Evolutionary conservation across 2,329 filamentous ascomycete genomes (phyloP).

Genomic region (Sclerotinia glacialis): DNA sequence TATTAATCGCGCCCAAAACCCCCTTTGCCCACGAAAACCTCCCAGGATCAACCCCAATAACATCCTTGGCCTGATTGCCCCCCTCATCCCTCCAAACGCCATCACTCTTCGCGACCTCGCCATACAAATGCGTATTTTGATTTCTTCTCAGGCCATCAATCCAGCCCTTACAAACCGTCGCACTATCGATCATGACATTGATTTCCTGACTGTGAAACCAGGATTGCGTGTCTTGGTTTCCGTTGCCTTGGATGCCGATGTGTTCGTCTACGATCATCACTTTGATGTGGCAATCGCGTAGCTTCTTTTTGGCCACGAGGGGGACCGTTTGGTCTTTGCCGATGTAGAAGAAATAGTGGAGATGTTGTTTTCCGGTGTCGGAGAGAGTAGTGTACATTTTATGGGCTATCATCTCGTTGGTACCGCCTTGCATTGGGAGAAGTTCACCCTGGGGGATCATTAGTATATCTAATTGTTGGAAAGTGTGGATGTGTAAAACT

Average conservation of each 20-base stretch:
- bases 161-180: constrained; percentile 60
- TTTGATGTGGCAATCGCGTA: constrained; percentile 72
- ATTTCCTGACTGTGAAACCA: constrained; percentile 78
- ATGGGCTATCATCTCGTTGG: constrained; percentile 68
- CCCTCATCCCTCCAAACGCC: constrained; percentile 60
- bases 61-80: constrained; percentile 48
- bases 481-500: constrained; percentile 31
- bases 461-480: neutral
- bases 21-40: constrained; percentile 58
- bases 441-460: constrained; percentile 57
- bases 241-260: constrained; percentile 70
- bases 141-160: constrained; percentile 59
- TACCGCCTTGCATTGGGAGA: constrained; percentile 71
- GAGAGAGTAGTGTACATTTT: constrained; percentile 56
- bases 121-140: constrained; percentile 63
- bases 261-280: constrained; percentile 69
- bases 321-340: constrained; percentile 69
- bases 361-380: constrained; percentile 45
- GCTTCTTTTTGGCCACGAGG: constrained; percentile 63
- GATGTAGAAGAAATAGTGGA: constrained; percentile 69
- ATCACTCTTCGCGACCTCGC: constrained; percentile 51
- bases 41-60: constrained; percentile 53
- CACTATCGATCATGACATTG: constrained; percentile 70
- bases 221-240: constrained; percentile 77
- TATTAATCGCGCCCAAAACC: constrained; percentile 54